These are phyloP conservation scores for Raffaelea deltoideospora DNA, from an alignment of 2,329 filamentous ascomycete species.

Conservation along the genomic window DNA sequence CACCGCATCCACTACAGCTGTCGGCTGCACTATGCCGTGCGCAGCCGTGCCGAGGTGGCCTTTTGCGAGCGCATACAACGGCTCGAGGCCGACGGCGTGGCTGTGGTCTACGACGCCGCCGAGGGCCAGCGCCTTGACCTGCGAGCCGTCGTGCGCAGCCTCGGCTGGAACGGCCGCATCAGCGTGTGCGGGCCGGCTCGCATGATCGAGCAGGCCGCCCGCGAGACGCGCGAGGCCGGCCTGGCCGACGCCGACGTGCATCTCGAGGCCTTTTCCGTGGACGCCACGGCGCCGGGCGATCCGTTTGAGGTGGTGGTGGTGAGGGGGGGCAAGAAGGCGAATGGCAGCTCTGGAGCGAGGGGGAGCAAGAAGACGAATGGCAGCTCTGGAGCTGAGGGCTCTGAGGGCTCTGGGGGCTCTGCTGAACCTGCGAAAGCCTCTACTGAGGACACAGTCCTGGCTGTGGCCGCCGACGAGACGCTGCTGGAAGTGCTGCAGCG, in stretches of 20 bases:
- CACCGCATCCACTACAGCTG: conserved; percentile 31
- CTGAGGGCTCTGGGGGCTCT: no score
- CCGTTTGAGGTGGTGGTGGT: conserved; percentile 43
- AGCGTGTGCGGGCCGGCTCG: conserved; percentile 45
- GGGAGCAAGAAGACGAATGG: no score
- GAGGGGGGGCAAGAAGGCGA: no score
- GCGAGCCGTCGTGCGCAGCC: conserved; percentile 23
- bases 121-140: conserved; percentile 38
- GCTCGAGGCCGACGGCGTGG: conserved; percentile 24
- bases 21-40: conserved; percentile 44
- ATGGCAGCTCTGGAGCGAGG: no score
- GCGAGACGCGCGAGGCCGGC: conserved; percentile 23
- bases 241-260: conserved; percentile 38
- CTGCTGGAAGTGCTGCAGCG: conserved; percentile 31
- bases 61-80: no score
- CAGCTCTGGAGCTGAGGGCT: conserved; percentile 2
- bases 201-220: conserved; percentile 37
- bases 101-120: conserved; percentile 33
- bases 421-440: no score
- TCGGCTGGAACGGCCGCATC: conserved; percentile 39
- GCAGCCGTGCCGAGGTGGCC: conserved; percentile 33
- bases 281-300: conserved; percentile 38
- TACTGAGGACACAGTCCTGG: no score
- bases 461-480: conserved; percentile 32
- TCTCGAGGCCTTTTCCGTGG: conserved; percentile 42